phyloP scores from a whole-genome alignment of 1,284 basidiomycete species.

The Golubevia sp. region DNA sequence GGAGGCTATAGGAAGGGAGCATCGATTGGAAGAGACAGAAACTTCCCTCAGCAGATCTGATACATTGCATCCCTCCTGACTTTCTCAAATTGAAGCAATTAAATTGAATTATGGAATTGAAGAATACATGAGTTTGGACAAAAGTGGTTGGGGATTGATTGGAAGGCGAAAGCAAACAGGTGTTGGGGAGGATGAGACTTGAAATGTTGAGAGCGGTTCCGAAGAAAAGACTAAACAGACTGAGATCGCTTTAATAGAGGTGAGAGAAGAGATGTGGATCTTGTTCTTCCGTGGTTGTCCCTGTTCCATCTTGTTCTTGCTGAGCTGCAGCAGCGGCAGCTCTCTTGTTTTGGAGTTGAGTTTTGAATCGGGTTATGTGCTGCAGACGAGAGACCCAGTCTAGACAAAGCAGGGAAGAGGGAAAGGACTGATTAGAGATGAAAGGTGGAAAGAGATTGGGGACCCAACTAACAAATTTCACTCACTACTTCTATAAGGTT shows the following conservation, averaged over 20 bases:
- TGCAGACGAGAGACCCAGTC: slow-evolving; percentile 42
- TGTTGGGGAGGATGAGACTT: no score
- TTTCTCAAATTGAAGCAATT: no score
- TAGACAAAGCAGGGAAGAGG: neutral
- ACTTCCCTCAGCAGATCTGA: no score
- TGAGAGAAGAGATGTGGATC: neutral
- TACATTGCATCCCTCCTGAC: no score
- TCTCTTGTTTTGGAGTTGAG: neutral
- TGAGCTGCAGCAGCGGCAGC: neutral
- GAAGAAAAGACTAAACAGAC: no score
- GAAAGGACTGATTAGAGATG: neutral
- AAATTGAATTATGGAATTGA: no score
- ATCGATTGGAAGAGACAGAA: no score
- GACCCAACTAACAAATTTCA: neutral
- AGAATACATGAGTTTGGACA: no score
- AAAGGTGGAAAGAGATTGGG: neutral
- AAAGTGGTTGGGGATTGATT: no score
- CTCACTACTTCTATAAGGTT: slow-evolving; percentile 45
- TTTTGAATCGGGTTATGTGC: slow-evolving; percentile 14
- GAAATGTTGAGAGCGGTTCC: no score
- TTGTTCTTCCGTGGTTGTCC: neutral
- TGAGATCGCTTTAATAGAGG: neutral
- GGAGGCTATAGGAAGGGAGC: no score
- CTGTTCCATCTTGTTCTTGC: neutral
- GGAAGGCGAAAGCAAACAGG: no score